Evolutionary conservation across 176 grass and related monocot genomes (phyloP).

Genomic region (Rhipidocladum racemiflorum): DNA sequence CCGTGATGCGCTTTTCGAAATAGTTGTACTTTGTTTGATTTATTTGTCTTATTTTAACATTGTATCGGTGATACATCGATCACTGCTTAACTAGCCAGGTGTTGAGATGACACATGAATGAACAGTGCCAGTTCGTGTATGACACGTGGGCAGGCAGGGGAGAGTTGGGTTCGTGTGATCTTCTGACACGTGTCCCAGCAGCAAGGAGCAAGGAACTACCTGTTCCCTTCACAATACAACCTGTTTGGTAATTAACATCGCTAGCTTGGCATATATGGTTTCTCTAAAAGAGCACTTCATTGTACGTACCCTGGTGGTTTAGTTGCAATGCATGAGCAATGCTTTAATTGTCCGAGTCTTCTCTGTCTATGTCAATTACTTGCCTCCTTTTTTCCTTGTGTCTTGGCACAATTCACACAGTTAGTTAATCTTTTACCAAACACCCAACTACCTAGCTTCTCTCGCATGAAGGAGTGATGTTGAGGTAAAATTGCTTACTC

Average conservation of each 20-base stretch:
- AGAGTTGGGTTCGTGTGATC: constrained; percentile 52
- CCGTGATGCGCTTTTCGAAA: too few relatives aligned
- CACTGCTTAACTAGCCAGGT: background rate
- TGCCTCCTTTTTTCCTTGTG: background rate
- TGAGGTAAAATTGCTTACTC: constrained; percentile 7
- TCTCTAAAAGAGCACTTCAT: background rate
- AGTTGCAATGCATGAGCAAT: constrained; percentile 11
- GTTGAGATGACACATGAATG: background rate
- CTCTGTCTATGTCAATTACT: background rate
- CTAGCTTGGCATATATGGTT: background rate
- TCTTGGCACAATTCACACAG: background rate
- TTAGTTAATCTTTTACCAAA: constrained; percentile 34
- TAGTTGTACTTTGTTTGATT: too few relatives aligned
- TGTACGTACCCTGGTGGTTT: background rate
- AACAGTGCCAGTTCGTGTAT: background rate
- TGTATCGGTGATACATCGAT: too few relatives aligned
- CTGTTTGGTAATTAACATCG: too few relatives aligned
- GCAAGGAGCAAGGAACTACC: constrained; percentile 46
- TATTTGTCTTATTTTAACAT: too few relatives aligned
- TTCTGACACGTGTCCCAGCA: constrained; percentile 39
- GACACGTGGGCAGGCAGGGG: constrained; percentile 49
- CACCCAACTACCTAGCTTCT: constrained; percentile 22
- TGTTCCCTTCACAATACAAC: too few relatives aligned
- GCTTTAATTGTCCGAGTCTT: background rate
- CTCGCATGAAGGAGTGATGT: background rate